Conservation (phyloP, 192 early-diverging fungal genomes). For the Phycomyces nitens region DNA sequence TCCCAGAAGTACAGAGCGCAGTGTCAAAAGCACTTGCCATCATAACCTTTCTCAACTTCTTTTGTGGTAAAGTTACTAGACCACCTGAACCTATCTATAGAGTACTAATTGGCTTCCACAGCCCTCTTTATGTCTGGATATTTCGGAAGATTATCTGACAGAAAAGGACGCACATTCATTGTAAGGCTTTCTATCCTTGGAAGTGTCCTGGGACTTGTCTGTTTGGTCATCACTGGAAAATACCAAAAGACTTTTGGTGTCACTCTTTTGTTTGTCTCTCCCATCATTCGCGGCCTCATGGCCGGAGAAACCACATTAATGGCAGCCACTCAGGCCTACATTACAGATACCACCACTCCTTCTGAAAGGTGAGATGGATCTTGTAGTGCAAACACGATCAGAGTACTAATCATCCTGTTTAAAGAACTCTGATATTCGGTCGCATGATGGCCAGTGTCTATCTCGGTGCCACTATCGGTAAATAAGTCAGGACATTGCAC, state of each 20-base stretch:
- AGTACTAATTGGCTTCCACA: no score
- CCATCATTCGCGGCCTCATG: conserved; percentile 23
- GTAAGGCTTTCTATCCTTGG: conserved; percentile 21
- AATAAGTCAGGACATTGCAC: no score
- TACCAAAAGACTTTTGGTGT: conserved; percentile 24
- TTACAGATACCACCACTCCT: conserved; percentile 32
- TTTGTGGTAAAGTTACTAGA: no score
- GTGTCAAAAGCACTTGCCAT: conserved; percentile 24
- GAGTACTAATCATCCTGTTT: no score
- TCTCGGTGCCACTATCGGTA: conserved; percentile 8
- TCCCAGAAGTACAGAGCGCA: conserved; percentile 34
- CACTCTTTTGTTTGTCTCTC: conserved; percentile 26
- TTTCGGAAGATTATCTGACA: conserved; percentile 35
- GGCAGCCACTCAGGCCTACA: conserved; percentile 32
- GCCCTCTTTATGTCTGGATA: conserved; percentile 22
- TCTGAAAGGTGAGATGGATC: conserved; percentile 20
- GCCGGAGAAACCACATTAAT: conserved; percentile 23
- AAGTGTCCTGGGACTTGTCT: conserved; percentile 11
- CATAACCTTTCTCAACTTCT: conserved; percentile 18
- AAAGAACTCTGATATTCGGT: conserved; percentile 10
- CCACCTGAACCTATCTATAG: no score
- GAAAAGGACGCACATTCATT: conserved; percentile 26
- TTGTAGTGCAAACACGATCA: no score
- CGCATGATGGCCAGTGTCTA: conserved; percentile 18
- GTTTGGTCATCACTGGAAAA: conserved; percentile 12